These are phyloP conservation scores for Aspergillus ostianus DNA, from an alignment of 495 filamentous ascomycete species.

Conservation along the genomic window DNA sequence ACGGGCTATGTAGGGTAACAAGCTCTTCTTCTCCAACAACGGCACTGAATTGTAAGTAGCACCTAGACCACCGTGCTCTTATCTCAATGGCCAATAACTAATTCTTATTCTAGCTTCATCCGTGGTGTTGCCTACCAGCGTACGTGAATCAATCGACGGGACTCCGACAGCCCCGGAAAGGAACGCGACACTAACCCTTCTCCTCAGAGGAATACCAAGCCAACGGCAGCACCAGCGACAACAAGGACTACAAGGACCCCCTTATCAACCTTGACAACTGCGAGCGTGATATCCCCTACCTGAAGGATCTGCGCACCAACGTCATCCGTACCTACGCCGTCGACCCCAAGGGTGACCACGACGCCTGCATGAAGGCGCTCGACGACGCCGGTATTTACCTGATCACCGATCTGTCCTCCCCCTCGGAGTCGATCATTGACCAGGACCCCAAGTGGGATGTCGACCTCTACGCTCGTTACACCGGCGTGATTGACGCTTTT, in stretches of 20 bases:
- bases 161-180: constrained; percentile 1
- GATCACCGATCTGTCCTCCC: constrained; percentile 84
- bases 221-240: constrained; percentile 37
- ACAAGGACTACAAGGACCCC: constrained; percentile 58
- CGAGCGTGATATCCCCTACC: constrained; percentile 80
- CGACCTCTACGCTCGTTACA: constrained; percentile 77
- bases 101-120: constrained; percentile 53
- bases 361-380: constrained; percentile 81
- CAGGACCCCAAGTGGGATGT: constrained; percentile 74
- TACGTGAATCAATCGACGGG: constrained; percentile 25
- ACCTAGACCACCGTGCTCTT: neutral
- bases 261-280: constrained; percentile 69
- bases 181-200: neutral
- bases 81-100: neutral
- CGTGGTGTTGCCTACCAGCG: constrained; percentile 88
- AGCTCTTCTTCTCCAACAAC: constrained; percentile 48
- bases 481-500: constrained; percentile 79
- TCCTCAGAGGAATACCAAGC: constrained; percentile 43
- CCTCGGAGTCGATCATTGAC: constrained; percentile 77
- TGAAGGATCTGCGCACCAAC: constrained; percentile 78
- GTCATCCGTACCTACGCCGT: constrained; percentile 93
- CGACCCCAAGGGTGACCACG: constrained; percentile 75
- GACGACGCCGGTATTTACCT: constrained; percentile 92
- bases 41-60: constrained; percentile 73
- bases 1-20: constrained; percentile 25